A percentile compares a stretch with the other conserved stretches of the same genome.
Conservation (phyloP, 129 eudicot genomes). For the Pittosporum tobira region DNA sequence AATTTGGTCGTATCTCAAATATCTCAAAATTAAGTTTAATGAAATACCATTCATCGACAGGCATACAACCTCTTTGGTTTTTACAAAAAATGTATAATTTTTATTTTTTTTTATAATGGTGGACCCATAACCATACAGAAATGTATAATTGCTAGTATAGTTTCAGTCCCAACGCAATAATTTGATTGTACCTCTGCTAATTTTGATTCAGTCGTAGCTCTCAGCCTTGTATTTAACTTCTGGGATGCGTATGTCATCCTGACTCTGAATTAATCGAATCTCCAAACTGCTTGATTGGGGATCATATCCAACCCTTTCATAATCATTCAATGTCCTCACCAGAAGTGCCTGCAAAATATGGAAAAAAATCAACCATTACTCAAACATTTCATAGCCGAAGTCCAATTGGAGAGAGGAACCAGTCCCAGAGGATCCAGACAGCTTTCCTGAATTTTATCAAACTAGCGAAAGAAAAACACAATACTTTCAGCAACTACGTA, state of each 20-base stretch:
- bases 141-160: not conserved
- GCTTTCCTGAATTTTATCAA: too few relatives aligned
- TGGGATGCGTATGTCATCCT: constrained; percentile 78
- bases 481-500: not conserved
- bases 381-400: not conserved
- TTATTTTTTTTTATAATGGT: too few relatives aligned
- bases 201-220: constrained; percentile 28
- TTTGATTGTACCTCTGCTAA: constrained; percentile 31
- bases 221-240: constrained; percentile 64
- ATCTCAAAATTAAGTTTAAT: too few relatives aligned
- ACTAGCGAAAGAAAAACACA: not conserved
- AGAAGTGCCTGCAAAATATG: constrained; percentile 58
- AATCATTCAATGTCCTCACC: constrained; percentile 61
- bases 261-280: constrained; percentile 91
- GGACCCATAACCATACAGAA: not conserved
- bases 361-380: not conserved
- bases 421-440: too few relatives aligned
- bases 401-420: not conserved
- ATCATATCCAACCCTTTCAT: constrained; percentile 66
- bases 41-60: too few relatives aligned
- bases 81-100: too few relatives aligned
- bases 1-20: too few relatives aligned
- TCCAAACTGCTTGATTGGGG: constrained; percentile 89
- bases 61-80: too few relatives aligned
- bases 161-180: not conserved